These are phyloP conservation scores for Backusella tuberculispora DNA, from an alignment of 192 early-diverging fungal species.

Conservation along the genomic window DNA sequence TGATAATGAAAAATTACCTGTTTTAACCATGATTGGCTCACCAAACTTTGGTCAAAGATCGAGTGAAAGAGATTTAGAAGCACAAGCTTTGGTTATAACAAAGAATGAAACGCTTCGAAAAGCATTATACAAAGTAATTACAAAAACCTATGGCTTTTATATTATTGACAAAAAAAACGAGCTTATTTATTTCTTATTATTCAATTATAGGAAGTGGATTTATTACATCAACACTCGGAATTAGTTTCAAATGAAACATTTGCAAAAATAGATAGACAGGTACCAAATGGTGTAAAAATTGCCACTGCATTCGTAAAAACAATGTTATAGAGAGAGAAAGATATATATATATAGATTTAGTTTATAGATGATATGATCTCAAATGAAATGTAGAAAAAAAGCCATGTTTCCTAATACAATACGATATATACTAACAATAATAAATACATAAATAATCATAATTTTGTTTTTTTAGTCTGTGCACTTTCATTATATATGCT, in stretches of 20 bases:
- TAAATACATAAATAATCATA: too few species aligned
- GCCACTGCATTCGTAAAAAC: slow-evolving; percentile 58
- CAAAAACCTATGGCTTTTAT: neutral
- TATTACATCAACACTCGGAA: slow-evolving; percentile 47
- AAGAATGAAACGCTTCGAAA: slow-evolving; percentile 54
- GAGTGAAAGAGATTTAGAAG: slow-evolving; percentile 89
- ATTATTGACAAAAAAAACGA: neutral
- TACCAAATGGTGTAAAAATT: slow-evolving; percentile 56
- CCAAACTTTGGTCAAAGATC: slow-evolving; percentile 94
- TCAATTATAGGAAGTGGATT: slow-evolving; percentile 52
- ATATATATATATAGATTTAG: neutral
- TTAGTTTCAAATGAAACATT: slow-evolving; percentile 57
- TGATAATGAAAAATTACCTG: slow-evolving; percentile 56
- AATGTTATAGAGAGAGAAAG: slow-evolving; percentile 55
- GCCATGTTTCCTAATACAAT: too few species aligned
- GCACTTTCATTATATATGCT: neutral
- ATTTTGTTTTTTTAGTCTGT: neutral
- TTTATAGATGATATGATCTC: neutral
- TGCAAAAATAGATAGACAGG: slow-evolving; percentile 49
- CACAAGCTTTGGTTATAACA: slow-evolving; percentile 81
- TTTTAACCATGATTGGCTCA: slow-evolving; percentile 87
- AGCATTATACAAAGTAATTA: slow-evolving; percentile 57
- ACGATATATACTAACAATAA: too few species aligned
- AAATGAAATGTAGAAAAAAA: too few species aligned
- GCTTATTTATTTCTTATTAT: too few species aligned